These are phyloP conservation scores for Aspergillus incahuasiensis DNA, from an alignment of 495 filamentous ascomycete genomes.

Conservation along the genomic window DNA sequence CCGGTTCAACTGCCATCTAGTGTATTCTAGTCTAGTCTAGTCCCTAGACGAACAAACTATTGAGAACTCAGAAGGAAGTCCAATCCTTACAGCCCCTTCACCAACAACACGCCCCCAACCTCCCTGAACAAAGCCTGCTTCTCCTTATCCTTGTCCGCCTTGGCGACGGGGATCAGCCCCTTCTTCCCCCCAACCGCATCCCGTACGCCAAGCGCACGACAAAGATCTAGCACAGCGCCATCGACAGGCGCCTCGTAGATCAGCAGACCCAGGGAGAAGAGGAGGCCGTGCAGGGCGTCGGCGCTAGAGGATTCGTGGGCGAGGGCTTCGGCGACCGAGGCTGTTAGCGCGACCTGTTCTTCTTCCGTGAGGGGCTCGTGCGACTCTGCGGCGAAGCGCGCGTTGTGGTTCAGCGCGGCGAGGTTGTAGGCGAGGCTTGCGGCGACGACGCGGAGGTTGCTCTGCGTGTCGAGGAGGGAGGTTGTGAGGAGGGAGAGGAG, in stretches of 20 bases:
- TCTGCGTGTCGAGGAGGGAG: constrained; percentile 50
- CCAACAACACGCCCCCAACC: constrained; percentile 48
- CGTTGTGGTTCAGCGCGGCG: constrained; percentile 60
- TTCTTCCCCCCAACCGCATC: constrained; percentile 54
- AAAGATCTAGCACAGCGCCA: constrained; percentile 70
- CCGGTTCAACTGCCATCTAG: too few species aligned
- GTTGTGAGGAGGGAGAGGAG: constrained; percentile 43
- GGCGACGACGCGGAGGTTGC: constrained; percentile 65
- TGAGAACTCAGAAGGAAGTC: too few species aligned
- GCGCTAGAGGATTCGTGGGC: constrained; percentile 57
- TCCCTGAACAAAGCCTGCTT: constrained; percentile 53
- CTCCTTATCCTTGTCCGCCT: constrained; percentile 26
- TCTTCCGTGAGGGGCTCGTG: constrained; percentile 57
- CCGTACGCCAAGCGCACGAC: constrained; percentile 64
- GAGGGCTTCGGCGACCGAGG: constrained; percentile 72
- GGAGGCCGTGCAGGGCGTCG: constrained; percentile 67
- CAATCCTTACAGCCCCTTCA: constrained; percentile 16
- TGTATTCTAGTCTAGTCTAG: too few species aligned
- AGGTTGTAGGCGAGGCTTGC: constrained; percentile 82
- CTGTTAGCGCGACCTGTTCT: constrained; percentile 73
- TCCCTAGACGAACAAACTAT: too few species aligned
- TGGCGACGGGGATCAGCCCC: constrained; percentile 27
- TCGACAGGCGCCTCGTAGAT: constrained; percentile 63
- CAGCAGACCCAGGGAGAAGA: constrained; percentile 68
- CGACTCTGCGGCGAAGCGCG: constrained; percentile 50